Conservation (phyloP, 306 rosid genomes). For the Dalbergia oliveri region DNA sequence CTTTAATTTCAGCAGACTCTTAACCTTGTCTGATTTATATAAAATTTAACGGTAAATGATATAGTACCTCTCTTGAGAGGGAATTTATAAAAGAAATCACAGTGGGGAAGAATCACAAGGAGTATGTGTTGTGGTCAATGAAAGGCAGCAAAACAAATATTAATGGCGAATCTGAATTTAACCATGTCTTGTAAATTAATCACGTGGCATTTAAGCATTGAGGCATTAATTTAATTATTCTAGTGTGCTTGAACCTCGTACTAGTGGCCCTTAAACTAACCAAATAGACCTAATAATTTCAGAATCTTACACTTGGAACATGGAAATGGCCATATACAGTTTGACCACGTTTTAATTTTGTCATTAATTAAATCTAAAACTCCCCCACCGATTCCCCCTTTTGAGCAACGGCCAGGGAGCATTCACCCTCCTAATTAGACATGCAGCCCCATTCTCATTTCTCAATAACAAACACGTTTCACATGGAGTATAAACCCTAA, state of each 20-base stretch:
- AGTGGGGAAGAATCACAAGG: neutral
- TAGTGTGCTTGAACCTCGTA: neutral
- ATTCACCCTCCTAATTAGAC: slow-evolving; percentile 1
- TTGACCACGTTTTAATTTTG: neutral
- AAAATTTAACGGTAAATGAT: neutral
- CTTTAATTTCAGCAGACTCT: neutral
- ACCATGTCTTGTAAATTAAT: slow-evolving; percentile 24
- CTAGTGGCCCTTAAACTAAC: slow-evolving; percentile 28
- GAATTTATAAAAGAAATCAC: neutral
- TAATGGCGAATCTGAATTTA: neutral
- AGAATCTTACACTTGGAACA: slow-evolving; percentile 6
- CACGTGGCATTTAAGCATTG: slow-evolving; percentile 17
- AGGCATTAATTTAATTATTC: neutral
- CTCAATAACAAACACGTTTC: slow-evolving; percentile 2
- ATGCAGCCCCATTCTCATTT: neutral
- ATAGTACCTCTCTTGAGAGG: neutral
- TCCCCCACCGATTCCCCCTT: neutral
- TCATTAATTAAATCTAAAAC: neutral
- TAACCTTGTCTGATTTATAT: neutral
- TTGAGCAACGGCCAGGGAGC: neutral
- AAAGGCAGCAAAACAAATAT: slow-evolving; percentile 13
- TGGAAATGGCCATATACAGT: neutral
- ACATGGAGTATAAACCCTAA: neutral
- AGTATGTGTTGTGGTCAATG: neutral
- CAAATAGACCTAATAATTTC: neutral